Evolutionary conservation across 2,329 filamentous ascomycete genomes (phyloP).

Genomic region (Cladosporium sphaerospermum): DNA sequence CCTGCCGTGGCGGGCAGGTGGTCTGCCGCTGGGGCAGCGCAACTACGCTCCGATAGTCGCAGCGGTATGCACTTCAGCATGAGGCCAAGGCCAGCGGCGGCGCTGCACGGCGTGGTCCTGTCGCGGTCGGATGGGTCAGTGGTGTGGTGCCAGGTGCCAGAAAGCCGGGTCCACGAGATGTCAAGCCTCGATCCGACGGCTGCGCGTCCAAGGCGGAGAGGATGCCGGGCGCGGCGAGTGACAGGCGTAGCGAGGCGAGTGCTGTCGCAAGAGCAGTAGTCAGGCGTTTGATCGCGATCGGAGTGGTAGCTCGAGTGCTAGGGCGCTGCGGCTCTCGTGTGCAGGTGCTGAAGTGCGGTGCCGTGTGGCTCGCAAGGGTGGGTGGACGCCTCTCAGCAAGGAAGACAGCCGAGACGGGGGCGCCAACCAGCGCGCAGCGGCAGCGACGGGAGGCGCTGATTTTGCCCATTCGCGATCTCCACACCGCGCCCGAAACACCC

Average conservation of each 20-base stretch:
- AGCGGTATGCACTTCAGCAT: slow-evolving; percentile 2
- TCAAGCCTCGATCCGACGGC: background rate
- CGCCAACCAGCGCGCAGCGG: background rate
- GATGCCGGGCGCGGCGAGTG: background rate
- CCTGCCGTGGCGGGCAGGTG: background rate
- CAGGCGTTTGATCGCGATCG: background rate
- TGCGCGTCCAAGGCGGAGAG: background rate
- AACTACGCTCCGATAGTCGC: background rate
- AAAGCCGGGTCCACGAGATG: slow-evolving; percentile 1
- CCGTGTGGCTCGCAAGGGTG: background rate
- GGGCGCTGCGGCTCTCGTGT: background rate
- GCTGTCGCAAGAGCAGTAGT: background rate
- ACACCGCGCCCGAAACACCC: background rate
- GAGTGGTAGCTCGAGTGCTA: background rate
- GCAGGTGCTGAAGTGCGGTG: background rate
- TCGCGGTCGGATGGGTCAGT: background rate
- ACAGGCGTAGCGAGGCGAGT: background rate
- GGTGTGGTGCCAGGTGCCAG: slow-evolving; percentile 1
- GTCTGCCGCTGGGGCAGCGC: background rate
- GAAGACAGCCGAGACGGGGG: background rate
- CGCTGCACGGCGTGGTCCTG: background rate
- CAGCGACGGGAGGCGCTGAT: background rate
- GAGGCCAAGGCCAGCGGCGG: background rate
- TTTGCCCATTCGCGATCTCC: background rate
- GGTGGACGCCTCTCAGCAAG: background rate